These are phyloP conservation scores for Malassezia yamatoensis DNA, from an alignment of 1,284 basidiomycete species.

Conservation along the genomic window DNA sequence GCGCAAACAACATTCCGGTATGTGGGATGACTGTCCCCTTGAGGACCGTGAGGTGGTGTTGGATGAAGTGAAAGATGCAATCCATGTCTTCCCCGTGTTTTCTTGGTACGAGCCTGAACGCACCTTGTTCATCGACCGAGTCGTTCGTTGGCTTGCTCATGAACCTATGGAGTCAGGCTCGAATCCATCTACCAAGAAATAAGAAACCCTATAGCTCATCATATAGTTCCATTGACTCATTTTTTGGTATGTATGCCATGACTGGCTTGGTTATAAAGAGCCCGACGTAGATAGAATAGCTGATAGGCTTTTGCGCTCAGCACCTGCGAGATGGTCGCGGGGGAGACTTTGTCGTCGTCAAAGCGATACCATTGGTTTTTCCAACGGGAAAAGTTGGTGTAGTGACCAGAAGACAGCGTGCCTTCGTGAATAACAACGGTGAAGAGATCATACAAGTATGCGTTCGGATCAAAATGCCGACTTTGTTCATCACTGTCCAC, in stretches of 20 bases:
- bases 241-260: constrained; percentile 8
- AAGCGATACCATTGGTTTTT: constrained; percentile 81
- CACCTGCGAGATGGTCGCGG: constrained; percentile 23
- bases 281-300: constrained; percentile 33
- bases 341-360: constrained; percentile 71
- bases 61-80: constrained; percentile 35
- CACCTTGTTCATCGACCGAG: constrained; percentile 24
- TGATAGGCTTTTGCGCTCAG: constrained; percentile 36
- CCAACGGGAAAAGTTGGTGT: constrained; percentile 70
- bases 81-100: constrained; percentile 41
- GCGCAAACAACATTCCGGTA: background rate
- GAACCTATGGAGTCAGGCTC: background rate
- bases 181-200: background rate
- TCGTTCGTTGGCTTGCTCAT: constrained; percentile 31
- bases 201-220: too few species aligned
- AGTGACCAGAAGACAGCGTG: constrained; percentile 79
- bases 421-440: constrained; percentile 91
- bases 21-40: background rate
- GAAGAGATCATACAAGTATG: constrained; percentile 70
- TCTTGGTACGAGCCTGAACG: constrained; percentile 42
- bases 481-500: constrained; percentile 32
- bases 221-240: too few species aligned
- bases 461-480: constrained; percentile 23
- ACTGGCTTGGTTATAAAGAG: constrained; percentile 28
- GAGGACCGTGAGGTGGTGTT: constrained; percentile 31